Conservation (phyloP, 2,329 filamentous ascomycete genomes). For the Colletotrichum eleusines region DNA sequence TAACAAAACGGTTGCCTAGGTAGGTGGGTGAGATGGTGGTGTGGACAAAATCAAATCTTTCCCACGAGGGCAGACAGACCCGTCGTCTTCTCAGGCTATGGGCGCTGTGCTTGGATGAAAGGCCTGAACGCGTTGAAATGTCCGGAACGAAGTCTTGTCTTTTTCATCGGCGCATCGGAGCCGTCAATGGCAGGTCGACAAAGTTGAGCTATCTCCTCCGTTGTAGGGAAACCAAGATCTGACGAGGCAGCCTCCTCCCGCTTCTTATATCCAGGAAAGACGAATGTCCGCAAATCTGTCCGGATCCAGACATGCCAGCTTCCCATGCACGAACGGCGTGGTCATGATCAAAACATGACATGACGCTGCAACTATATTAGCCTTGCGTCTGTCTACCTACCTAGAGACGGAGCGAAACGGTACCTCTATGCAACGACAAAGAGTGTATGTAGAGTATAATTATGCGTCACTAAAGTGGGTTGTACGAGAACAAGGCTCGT, state of each 20-base stretch:
- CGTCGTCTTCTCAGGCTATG: background rate
- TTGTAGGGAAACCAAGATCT: slow-evolving; percentile 18
- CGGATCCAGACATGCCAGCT: slow-evolving; percentile 26
- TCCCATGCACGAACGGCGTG: slow-evolving; percentile 7
- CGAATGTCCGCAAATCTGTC: slow-evolving; percentile 23
- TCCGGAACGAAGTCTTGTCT: slow-evolving; percentile 20
- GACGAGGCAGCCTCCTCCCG: slow-evolving; percentile 19
- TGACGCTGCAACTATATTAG: slow-evolving; percentile 26
- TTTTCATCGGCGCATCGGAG: slow-evolving; percentile 28
- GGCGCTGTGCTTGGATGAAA: slow-evolving; percentile 6
- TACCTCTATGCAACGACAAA: slow-evolving; percentile 25
- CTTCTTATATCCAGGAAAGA: slow-evolving; percentile 24
- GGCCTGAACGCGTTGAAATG: background rate
- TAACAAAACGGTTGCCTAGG: slow-evolving; percentile 11
- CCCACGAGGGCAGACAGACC: background rate
- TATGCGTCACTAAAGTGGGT: slow-evolving; percentile 25
- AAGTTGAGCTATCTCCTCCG: slow-evolving; percentile 18
- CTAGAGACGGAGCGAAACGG: slow-evolving; percentile 16
- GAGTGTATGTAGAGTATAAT: background rate
- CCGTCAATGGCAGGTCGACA: slow-evolving; percentile 32
- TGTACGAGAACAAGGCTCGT: slow-evolving; percentile 29
- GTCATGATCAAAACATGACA: slow-evolving; percentile 36
- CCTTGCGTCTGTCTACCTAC: slow-evolving; percentile 27
- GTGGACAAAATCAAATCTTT: background rate
- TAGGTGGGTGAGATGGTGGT: slow-evolving; percentile 11